Conservation (phyloP, 2,329 filamentous ascomycete genomes). For the Colletotrichum filicis region DNA sequence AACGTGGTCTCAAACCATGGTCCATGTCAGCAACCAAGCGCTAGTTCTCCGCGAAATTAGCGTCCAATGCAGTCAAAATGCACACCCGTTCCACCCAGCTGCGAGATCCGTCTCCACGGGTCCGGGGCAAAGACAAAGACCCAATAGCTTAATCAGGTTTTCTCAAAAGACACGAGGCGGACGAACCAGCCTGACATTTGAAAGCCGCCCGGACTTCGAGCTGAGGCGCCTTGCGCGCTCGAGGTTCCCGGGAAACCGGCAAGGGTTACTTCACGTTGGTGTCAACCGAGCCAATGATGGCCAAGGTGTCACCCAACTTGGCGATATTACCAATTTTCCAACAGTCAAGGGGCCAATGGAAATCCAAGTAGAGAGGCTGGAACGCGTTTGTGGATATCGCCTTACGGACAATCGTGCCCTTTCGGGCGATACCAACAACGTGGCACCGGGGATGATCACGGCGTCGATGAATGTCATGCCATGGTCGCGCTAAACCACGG, state of each 20-base stretch:
- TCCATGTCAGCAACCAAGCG: not conserved
- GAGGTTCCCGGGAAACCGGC: not conserved
- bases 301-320: not conserved
- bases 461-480: not conserved
- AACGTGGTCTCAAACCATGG: not conserved
- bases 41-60: not conserved
- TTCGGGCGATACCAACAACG: not conserved
- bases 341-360: not conserved
- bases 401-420: not conserved
- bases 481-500: not conserved
- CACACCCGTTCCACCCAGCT: not conserved
- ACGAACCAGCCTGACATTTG: not conserved
- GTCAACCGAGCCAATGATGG: not conserved
- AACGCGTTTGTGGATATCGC: not conserved
- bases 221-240: not conserved
- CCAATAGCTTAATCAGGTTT: not conserved
- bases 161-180: not conserved
- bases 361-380: not conserved
- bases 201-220: not conserved
- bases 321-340: not conserved
- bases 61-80: not conserved
- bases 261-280: not conserved
- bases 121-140: not conserved
- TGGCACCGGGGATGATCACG: not conserved
- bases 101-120: not conserved